phyloP scores from a whole-genome alignment of 495 filamentous ascomycete species.

The Penicillium silybi region DNA sequence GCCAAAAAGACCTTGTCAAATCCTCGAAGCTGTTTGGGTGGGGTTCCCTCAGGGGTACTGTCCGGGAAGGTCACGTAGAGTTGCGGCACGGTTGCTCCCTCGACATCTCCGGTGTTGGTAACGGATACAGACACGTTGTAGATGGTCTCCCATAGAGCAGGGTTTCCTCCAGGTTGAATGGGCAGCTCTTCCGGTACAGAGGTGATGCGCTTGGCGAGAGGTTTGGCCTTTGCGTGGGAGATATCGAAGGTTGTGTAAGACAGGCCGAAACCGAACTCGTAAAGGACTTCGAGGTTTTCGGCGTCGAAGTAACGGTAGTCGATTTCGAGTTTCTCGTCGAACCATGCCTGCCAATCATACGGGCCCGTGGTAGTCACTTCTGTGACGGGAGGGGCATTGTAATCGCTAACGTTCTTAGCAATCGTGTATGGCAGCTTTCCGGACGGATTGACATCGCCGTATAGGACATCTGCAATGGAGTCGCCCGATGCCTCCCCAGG shows the following conservation, averaged over 20 bases:
- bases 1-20: no score
- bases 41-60: no score
- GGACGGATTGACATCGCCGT: slow-evolving; percentile 54
- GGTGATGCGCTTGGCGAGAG: neutral
- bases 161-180: slow-evolving; percentile 43
- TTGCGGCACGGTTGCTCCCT: no score
- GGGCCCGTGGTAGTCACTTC: slow-evolving; percentile 31
- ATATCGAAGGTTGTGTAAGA: slow-evolving; percentile 60
- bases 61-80: no score
- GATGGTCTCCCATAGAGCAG: slow-evolving; percentile 56
- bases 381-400: no score
- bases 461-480: slow-evolving; percentile 54
- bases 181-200: no score
- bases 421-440: slow-evolving; percentile 38
- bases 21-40: no score
- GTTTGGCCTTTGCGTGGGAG: slow-evolving; percentile 33
- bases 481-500: slow-evolving; percentile 59
- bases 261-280: slow-evolving; percentile 66
- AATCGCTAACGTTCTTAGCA: no score
- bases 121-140: slow-evolving; percentile 42
- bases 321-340: slow-evolving; percentile 60
- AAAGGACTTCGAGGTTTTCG: slow-evolving; percentile 53
- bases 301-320: slow-evolving; percentile 67
- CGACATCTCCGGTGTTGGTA: no score
- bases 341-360: slow-evolving; percentile 52